Conservation (phyloP, 148 eudicot genomes). For the Rhododendron williamsianum region DNA sequence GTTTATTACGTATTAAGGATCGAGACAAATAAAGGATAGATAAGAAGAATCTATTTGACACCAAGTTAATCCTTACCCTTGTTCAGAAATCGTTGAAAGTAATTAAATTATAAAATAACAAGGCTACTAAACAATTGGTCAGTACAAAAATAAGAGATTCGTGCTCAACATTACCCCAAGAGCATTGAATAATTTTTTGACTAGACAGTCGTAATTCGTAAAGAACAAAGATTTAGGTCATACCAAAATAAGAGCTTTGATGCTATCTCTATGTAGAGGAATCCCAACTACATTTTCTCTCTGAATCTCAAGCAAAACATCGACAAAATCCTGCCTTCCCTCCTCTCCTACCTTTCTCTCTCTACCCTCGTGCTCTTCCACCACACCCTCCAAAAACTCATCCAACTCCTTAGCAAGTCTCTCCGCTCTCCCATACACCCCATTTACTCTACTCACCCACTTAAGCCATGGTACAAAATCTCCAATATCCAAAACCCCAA, state of each 20-base stretch:
- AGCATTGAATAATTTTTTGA: no score
- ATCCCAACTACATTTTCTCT: neutral
- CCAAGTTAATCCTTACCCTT: no score
- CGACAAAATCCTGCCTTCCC: neutral
- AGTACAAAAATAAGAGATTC: no score
- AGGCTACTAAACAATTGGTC: no score
- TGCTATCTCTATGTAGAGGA: conserved; percentile 23
- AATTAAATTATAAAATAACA: no score
- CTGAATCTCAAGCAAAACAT: neutral
- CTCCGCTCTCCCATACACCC: conserved; percentile 19
- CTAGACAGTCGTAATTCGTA: no score
- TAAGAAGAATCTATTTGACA: no score
- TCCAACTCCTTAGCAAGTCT: conserved; percentile 19
- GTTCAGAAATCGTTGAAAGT: no score
- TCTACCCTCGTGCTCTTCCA: neutral
- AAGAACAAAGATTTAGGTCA: neutral
- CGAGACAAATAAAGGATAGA: no score
- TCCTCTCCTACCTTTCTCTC: neutral
- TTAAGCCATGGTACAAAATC: neutral
- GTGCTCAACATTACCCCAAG: no score
- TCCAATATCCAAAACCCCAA: neutral
- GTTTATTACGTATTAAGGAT: no score
- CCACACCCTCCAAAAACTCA: neutral
- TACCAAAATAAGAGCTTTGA: neutral
- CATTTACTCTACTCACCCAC: neutral